A percentile compares a stretch with the other conserved stretches of the same genome.
Evolutionary conservation across 2,329 filamentous ascomycete genomes (phyloP).

Genomic region (Neonectria sp.): DNA sequence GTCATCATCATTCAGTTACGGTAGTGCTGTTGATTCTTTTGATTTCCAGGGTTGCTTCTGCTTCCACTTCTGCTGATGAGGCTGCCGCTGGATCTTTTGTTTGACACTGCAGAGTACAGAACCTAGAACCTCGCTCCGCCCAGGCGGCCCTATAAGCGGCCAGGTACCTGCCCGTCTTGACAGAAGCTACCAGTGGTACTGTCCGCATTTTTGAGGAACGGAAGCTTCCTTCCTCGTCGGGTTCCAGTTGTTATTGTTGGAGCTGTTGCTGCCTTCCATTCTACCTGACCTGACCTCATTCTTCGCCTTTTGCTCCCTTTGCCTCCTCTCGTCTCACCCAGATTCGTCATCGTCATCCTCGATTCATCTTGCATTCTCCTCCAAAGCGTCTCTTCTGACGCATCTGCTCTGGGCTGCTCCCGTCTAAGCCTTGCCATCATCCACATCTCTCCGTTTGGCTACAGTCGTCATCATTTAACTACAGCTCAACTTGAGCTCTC

Average conservation of each 20-base stretch:
- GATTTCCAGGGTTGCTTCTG: not conserved
- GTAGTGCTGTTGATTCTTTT: not conserved
- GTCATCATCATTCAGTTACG: not conserved
- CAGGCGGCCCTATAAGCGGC: constrained; percentile 22
- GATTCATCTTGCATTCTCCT: not conserved
- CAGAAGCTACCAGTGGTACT: constrained; percentile 11
- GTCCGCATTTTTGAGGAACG: constrained; percentile 22
- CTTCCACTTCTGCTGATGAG: not conserved
- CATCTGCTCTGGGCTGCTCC: constrained; percentile 2
- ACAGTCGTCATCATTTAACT: not conserved
- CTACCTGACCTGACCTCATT: constrained; percentile 25
- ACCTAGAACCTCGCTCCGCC: constrained; percentile 3
- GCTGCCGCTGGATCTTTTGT: constrained; percentile 19
- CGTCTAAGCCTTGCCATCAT: not conserved
- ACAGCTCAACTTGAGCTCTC: constrained; percentile 5
- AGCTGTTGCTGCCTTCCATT: constrained; percentile 30
- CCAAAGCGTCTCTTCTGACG: not conserved
- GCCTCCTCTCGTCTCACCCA: constrained; percentile 25
- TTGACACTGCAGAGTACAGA: constrained; percentile 13
- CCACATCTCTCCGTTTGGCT: not conserved
- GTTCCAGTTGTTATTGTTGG: constrained; percentile 25
- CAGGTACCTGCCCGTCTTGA: constrained; percentile 14
- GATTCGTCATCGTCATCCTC: constrained; percentile 10
- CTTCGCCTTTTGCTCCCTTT: constrained; percentile 23
- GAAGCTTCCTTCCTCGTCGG: constrained; percentile 22